Conservation (phyloP, 257 asterid genomes). For the Misopates orontium region DNA sequence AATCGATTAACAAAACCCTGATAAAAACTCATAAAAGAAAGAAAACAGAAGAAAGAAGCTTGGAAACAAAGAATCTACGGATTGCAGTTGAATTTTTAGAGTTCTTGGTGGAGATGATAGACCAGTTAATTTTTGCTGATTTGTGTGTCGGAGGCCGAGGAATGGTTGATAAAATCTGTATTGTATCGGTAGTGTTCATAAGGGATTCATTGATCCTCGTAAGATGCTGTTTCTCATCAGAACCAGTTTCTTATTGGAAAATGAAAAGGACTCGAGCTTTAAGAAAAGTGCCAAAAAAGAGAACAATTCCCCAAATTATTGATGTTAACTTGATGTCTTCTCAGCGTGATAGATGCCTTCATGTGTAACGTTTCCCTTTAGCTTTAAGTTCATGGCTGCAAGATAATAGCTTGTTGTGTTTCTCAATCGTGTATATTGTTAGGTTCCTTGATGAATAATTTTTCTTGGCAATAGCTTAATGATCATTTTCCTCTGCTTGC, state of each 20-base stretch:
- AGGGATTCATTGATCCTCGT: slow-evolving; percentile 7
- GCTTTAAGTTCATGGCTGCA: slow-evolving; percentile 17
- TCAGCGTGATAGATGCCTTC: slow-evolving; percentile 5
- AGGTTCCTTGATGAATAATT: background rate
- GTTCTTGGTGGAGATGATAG: slow-evolving; percentile 16
- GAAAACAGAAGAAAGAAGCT: background rate
- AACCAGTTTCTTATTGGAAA: background rate
- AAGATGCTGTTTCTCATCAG: background rate
- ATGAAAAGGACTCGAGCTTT: background rate
- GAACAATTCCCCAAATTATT: background rate
- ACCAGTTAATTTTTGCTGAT: background rate
- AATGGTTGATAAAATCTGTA: slow-evolving; percentile 2
- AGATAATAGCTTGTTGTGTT: slow-evolving; percentile 2
- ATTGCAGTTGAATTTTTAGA: background rate
- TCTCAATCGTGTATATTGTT: background rate
- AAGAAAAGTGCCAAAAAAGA: background rate
- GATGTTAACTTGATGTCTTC: slow-evolving; percentile 17
- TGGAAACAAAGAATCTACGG: background rate
- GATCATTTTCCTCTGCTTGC: slow-evolving; percentile 24
- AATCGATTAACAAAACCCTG: background rate
- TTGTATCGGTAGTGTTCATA: background rate
- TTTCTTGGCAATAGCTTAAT: slow-evolving; percentile 13
- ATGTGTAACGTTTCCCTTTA: background rate
- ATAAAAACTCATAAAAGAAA: background rate
- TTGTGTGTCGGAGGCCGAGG: slow-evolving; percentile 10